Percentiles rank a stretch among this genome's conserved stretches.
These are phyloP conservation scores for Biscogniauxia sp. DNA, from an alignment of 2,329 filamentous ascomycete species.

Conservation along the genomic window DNA sequence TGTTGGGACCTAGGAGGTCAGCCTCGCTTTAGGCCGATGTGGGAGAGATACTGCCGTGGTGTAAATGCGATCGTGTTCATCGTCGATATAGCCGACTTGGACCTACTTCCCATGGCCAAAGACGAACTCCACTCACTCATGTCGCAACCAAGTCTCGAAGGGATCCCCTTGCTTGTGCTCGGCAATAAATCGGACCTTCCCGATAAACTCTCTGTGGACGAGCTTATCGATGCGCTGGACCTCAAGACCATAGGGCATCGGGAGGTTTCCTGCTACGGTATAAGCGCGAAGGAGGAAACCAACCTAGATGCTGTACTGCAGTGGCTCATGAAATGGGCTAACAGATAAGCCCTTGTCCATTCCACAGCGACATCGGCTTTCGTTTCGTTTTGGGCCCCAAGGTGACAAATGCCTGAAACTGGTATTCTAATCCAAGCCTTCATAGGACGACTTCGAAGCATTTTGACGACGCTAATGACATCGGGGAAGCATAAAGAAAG, in stretches of 20 bases:
- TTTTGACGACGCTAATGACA: conserved; percentile 33
- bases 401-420: conserved; percentile 8
- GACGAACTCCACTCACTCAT: conserved; percentile 91
- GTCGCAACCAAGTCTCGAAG: conserved; percentile 77
- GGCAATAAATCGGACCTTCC: conserved; percentile 96
- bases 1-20: conserved; percentile 99
- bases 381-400: conserved; percentile 8
- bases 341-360: conserved; percentile 48
- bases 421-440: conserved; percentile 12
- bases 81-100: conserved; percentile 88
- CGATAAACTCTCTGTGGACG: conserved; percentile 88
- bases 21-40: conserved; percentile 96
- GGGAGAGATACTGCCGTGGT: conserved; percentile 96
- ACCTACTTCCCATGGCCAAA: conserved; percentile 77
- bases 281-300: conserved; percentile 97
- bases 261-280: conserved; percentile 97
- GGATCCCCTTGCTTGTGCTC: conserved; percentile 89
- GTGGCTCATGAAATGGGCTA: conserved; percentile 90
- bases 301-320: conserved; percentile 96
- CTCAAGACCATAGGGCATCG: conserved; percentile 85
- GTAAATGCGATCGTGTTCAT: conserved; percentile 99
- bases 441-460: conserved; percentile 26
- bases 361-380: conserved; percentile 4
- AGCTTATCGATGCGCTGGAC: conserved; percentile 89
- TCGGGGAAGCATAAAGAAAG: conserved; percentile 27